Conservation (phyloP, 1,284 basidiomycete species). For the Malassezia sp. region DNA sequence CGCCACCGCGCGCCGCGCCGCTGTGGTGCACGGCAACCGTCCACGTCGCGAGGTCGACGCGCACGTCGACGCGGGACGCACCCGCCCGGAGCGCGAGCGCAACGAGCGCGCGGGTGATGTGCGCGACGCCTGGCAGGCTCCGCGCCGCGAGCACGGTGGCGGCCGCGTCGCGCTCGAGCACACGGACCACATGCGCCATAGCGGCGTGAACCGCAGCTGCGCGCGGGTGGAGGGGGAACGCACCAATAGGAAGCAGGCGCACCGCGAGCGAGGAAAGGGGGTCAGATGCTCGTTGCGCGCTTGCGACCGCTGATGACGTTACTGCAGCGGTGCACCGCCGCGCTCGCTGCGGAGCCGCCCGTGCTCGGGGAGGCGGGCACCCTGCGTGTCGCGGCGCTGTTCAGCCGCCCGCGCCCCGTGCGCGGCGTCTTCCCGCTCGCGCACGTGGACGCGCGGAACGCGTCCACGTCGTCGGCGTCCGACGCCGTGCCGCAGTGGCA, state of each 20-base stretch:
- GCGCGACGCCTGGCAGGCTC: background rate
- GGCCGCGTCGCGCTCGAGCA: conserved; percentile 2
- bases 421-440: conserved; percentile 39
- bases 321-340: background rate
- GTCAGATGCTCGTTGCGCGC: background rate
- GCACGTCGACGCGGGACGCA: conserved; percentile 1
- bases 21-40: background rate
- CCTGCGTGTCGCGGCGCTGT: conserved; percentile 28
- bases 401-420: conserved; percentile 30
- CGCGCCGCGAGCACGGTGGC: background rate
- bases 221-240: background rate
- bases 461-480: conserved; percentile 16
- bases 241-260: background rate
- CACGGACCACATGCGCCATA: conserved; percentile 1
- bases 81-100: background rate
- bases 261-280: background rate
- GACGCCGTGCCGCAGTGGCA: conserved; percentile 16
- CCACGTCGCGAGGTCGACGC: conserved; percentile 3
- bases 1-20: no score
- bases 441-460: conserved; percentile 27
- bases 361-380: conserved; percentile 16
- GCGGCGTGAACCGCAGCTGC: background rate
- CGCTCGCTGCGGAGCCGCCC: conserved; percentile 12
- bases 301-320: background rate
- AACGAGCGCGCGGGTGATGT: background rate